Percentiles rank a stretch among this genome's conserved stretches.
Conservation (phyloP, 1,139 yeast genomes). For the Candida tetrigidarum region DNA sequence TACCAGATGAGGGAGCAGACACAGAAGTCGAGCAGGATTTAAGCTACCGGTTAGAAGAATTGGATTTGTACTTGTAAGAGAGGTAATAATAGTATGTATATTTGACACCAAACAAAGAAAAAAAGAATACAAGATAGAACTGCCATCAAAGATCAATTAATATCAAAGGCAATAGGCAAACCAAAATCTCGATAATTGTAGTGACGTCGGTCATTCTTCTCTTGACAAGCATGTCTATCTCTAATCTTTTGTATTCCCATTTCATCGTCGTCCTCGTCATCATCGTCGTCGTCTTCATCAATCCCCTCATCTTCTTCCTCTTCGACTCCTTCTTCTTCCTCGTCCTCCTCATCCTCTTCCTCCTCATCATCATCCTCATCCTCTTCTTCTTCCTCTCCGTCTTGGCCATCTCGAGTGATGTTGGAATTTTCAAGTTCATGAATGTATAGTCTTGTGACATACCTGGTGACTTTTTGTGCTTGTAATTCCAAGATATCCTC, state of each 20-base stretch:
- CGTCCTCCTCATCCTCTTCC: slow-evolving; percentile 3
- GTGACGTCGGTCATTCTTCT: not conserved
- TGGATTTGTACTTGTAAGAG: slow-evolving; percentile 36
- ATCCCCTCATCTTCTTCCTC: slow-evolving; percentile 5
- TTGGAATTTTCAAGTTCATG: slow-evolving; percentile 30
- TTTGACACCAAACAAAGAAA: too few relatives aligned
- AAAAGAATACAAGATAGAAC: not conserved
- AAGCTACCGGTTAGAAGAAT: slow-evolving; percentile 37
- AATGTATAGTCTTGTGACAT: slow-evolving; percentile 43
- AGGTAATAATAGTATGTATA: not conserved
- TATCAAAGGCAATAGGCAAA: slow-evolving; percentile 6
- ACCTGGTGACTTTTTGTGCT: slow-evolving; percentile 52
- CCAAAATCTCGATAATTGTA: slow-evolving; percentile 1
- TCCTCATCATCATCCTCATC: slow-evolving; percentile 4
- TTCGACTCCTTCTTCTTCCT: slow-evolving; percentile 2
- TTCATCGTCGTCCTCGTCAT: not conserved
- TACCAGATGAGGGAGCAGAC: slow-evolving; percentile 22
- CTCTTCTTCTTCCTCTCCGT: slow-evolving; percentile 16
- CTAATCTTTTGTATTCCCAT: not conserved
- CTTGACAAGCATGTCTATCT: slow-evolving; percentile 1
- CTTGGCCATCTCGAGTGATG: slow-evolving; percentile 14
- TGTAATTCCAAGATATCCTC: slow-evolving; percentile 56
- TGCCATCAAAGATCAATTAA: not conserved
- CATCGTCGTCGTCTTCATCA: not conserved
- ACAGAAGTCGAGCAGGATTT: slow-evolving; percentile 6